Conservation (phyloP, 2,329 filamentous ascomycete genomes). For the Diaporthe sp. region DNA sequence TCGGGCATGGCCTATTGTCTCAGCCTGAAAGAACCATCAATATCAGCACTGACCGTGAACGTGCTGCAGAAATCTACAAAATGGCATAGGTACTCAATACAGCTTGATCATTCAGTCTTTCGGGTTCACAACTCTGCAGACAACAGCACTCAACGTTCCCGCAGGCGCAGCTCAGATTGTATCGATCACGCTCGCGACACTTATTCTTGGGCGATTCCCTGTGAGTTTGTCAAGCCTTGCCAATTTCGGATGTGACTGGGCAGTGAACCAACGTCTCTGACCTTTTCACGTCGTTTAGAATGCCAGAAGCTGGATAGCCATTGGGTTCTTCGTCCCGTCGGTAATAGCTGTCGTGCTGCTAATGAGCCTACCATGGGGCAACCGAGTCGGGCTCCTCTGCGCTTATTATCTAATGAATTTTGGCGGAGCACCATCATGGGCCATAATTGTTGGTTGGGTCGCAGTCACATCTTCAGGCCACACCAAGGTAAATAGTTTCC, state of each 20-base stretch:
- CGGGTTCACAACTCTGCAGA: conserved; percentile 3
- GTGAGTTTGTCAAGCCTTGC: neutral
- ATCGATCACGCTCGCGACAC: neutral
- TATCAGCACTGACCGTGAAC: neutral
- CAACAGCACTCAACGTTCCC: conserved; percentile 13
- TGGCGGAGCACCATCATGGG: conserved; percentile 20
- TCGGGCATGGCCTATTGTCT: neutral
- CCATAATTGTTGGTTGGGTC: conserved; percentile 10
- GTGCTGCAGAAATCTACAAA: neutral
- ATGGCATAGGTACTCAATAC: conserved; percentile 6
- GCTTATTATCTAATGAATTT: conserved; percentile 11
- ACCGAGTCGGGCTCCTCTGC: neutral
- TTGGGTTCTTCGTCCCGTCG: neutral
- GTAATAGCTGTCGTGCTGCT: neutral
- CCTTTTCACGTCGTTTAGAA: neutral
- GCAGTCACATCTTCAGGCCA: conserved; percentile 4
- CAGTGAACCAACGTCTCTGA: neutral
- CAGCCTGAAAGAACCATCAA: neutral
- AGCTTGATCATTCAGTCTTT: conserved; percentile 21
- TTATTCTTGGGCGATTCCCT: neutral
- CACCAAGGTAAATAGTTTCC: neutral
- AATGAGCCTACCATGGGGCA: conserved; percentile 15
- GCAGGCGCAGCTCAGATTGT: conserved; percentile 11
- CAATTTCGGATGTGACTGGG: too few relatives aligned
- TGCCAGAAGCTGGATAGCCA: conserved; percentile 2